Conservation (phyloP, 257 asterid genomes). For the Voacanga thouarsii region DNA sequence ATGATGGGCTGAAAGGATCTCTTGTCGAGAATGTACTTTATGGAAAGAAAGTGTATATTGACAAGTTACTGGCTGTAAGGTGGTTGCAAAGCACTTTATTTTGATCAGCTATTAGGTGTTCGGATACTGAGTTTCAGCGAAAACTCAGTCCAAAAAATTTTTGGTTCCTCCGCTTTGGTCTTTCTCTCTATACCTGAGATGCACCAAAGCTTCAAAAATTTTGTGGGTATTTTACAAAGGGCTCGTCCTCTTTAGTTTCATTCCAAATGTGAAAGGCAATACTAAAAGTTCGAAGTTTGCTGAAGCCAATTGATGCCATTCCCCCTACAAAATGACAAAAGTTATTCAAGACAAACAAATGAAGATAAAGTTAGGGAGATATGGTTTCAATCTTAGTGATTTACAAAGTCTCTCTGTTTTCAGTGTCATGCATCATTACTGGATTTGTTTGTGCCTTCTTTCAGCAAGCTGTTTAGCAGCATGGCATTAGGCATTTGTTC, state of each 20-base stretch:
- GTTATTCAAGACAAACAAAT: background rate
- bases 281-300: background rate
- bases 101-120: background rate
- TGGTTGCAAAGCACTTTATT: background rate
- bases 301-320: background rate
- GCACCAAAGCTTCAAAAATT: background rate
- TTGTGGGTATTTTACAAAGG: background rate
- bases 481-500: background rate
- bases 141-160: background rate
- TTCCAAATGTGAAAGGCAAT: background rate
- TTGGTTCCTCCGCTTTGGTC: no score
- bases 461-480: background rate
- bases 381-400: background rate
- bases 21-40: background rate
- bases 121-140: background rate
- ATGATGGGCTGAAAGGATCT: background rate
- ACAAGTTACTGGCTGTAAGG: background rate
- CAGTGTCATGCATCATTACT: background rate
- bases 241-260: background rate
- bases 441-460: background rate
- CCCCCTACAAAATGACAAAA: background rate
- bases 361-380: background rate
- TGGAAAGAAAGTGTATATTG: background rate
- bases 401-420: background rate
- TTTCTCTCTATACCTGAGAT: background rate